Evolutionary conservation across 768 basidiomycete species (phyloP).

Genomic region (Kondoa subrosea): DNA sequence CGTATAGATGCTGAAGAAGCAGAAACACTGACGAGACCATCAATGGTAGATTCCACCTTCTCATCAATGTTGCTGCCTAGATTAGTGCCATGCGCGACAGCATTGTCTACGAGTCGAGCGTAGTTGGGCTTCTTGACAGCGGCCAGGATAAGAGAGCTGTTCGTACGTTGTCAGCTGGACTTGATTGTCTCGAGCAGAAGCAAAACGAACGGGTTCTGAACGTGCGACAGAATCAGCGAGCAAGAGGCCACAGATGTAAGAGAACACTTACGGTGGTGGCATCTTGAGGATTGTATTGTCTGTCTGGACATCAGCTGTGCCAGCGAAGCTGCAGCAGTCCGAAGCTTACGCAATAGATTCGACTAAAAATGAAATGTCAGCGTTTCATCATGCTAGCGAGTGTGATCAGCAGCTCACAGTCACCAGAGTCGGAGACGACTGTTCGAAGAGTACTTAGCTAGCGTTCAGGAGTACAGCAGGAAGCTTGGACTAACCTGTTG

Average conservation of each 20-base stretch:
- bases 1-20: background rate
- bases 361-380: background rate
- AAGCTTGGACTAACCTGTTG: slow-evolving; percentile 56
- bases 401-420: background rate
- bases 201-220: slow-evolving; percentile 53
- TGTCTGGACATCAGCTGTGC: slow-evolving; percentile 42
- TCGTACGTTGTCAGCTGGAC: too few relatives aligned
- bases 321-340: background rate
- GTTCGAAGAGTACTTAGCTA: background rate
- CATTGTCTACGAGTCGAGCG: slow-evolving; percentile 56
- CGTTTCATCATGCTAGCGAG: background rate
- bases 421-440: background rate
- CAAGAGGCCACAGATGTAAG: background rate
- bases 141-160: slow-evolving; percentile 66
- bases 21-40: slow-evolving; percentile 56
- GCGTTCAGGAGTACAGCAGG: slow-evolving; percentile 2
- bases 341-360: background rate
- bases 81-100: slow-evolving; percentile 54
- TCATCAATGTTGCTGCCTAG: slow-evolving; percentile 57
- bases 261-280: background rate
- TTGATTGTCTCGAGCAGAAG: slow-evolving; percentile 37
- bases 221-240: slow-evolving; percentile 59
- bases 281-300: slow-evolving; percentile 7
- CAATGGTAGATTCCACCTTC: slow-evolving; percentile 62
- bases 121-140: slow-evolving; percentile 84